Evolutionary conservation across 768 basidiomycete genomes (phyloP).

Genomic region (Amanita phalloides): DNA sequence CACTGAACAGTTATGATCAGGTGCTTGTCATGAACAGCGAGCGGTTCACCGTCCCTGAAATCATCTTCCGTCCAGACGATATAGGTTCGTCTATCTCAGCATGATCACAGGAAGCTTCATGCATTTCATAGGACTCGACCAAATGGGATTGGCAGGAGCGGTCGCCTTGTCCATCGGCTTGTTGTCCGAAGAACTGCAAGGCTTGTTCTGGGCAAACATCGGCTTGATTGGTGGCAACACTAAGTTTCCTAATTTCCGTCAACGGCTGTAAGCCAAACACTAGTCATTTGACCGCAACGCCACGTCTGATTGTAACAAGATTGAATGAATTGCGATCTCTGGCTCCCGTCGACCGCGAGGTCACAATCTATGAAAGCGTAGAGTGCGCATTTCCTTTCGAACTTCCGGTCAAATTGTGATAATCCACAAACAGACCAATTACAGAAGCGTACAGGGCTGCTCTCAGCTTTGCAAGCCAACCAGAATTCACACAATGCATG

Average conservation of each 20-base stretch:
- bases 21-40: conserved; percentile 86
- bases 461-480: conserved; percentile 40
- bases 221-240: conserved; percentile 81
- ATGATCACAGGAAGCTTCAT: conserved; percentile 13
- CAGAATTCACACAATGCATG: conserved; percentile 38
- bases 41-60: conserved; percentile 86
- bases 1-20: conserved; percentile 45
- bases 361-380: conserved; percentile 58
- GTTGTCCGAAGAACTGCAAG: conserved; percentile 74
- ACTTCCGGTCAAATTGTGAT: background rate
- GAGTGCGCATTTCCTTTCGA: conserved; percentile 42
- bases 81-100: conserved; percentile 47
- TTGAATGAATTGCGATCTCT: conserved; percentile 64
- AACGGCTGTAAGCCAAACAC: conserved; percentile 54
- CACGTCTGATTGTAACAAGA: conserved; percentile 24
- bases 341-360: conserved; percentile 74
- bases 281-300: conserved; percentile 2
- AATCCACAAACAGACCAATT: conserved; percentile 40
- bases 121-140: conserved; percentile 49
- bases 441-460: conserved; percentile 58
- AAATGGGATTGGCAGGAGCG: conserved; percentile 67
- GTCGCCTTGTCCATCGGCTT: conserved; percentile 67
- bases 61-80: conserved; percentile 83
- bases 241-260: conserved; percentile 61
- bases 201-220: conserved; percentile 95